Evolutionary conservation across 75 land plant species (phyloP).

Genomic region (Pinus albicaulis): DNA sequence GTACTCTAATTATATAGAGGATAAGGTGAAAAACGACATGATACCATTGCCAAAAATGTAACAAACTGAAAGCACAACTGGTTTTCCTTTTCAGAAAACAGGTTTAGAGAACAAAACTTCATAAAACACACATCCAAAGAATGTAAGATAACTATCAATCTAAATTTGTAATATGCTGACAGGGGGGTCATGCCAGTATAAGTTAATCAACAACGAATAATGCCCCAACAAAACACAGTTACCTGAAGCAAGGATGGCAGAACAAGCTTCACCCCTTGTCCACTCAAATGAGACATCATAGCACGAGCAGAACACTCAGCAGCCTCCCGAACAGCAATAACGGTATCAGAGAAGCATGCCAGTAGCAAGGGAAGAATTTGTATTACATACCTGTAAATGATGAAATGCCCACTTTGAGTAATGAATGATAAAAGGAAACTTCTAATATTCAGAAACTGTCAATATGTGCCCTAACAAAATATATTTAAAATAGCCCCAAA

Average conservation of each 20-base stretch:
- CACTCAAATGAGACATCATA: conserved; percentile 97
- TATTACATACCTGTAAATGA: conserved; percentile 84
- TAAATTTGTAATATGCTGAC: no score
- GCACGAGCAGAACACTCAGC: conserved; percentile 98
- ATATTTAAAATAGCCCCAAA: neutral
- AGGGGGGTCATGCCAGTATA: no score
- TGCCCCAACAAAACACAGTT: no score
- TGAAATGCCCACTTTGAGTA: conserved; percentile 2
- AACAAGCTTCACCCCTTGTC: conserved; percentile 94
- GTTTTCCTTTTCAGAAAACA: no score
- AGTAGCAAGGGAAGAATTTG: conserved; percentile 83
- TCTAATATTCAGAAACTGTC: neutral
- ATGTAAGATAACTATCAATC: no score
- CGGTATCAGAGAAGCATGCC: conserved; percentile 95
- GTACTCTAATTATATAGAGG: no score
- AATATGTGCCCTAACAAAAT: neutral
- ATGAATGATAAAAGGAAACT: neutral
- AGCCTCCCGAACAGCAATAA: conserved; percentile 96
- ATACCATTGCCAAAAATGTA: no score
- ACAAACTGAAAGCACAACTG: no score
- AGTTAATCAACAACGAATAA: no score
- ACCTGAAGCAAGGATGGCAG: conserved; percentile 98
- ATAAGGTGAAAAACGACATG: no score
- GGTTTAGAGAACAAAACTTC: no score
- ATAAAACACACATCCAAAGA: no score